phyloP scores from a whole-genome alignment of 108 stramenopile genomes.

The Discostella stelligeroides region DNA sequence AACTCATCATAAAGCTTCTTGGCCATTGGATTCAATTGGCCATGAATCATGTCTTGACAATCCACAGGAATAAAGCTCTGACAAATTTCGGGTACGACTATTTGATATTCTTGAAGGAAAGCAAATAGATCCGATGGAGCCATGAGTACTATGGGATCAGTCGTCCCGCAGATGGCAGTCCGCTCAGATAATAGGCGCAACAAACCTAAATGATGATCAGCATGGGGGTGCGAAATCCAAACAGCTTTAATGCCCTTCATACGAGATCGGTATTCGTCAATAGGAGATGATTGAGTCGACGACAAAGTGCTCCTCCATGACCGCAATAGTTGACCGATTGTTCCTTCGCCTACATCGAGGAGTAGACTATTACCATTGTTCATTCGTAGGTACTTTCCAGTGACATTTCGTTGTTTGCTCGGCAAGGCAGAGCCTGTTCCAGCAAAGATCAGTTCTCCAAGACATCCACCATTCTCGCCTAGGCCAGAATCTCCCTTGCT shows the following conservation, averaged over 20 bases:
- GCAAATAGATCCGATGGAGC: slow-evolving; percentile 74
- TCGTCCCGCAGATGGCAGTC: slow-evolving; percentile 31
- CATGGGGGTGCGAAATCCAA: slow-evolving; percentile 98
- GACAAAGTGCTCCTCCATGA: slow-evolving; percentile 49
- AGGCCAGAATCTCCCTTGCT: not conserved
- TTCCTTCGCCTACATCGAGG: slow-evolving; percentile 96
- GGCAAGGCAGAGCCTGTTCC: slow-evolving; percentile 98
- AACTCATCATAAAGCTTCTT: slow-evolving; percentile 52
- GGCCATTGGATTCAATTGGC: slow-evolving; percentile 29
- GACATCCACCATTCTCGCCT: not conserved
- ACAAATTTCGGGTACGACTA: slow-evolving; percentile 57
- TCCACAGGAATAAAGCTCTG: slow-evolving; percentile 73
- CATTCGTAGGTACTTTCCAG: slow-evolving; percentile 81
- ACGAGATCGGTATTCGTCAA: slow-evolving; percentile 41
- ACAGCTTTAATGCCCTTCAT: slow-evolving; percentile 76
- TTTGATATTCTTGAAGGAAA: slow-evolving; percentile 81
- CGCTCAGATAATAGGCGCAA: slow-evolving; percentile 81
- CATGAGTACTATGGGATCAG: slow-evolving; percentile 80
- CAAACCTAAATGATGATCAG: slow-evolving; percentile 97
- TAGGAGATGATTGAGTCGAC: slow-evolving; percentile 10
- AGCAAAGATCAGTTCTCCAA: slow-evolving; percentile 83
- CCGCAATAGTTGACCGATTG: slow-evolving; percentile 89
- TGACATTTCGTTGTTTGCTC: slow-evolving; percentile 97
- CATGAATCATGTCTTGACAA: slow-evolving; percentile 59
- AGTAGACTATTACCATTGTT: slow-evolving; percentile 70